A percentile compares a stretch with the other conserved stretches of the same genome.
phyloP scores from a whole-genome alignment of 2,329 filamentous ascomycete genomes.

The Elsinoe necatrix region DNA sequence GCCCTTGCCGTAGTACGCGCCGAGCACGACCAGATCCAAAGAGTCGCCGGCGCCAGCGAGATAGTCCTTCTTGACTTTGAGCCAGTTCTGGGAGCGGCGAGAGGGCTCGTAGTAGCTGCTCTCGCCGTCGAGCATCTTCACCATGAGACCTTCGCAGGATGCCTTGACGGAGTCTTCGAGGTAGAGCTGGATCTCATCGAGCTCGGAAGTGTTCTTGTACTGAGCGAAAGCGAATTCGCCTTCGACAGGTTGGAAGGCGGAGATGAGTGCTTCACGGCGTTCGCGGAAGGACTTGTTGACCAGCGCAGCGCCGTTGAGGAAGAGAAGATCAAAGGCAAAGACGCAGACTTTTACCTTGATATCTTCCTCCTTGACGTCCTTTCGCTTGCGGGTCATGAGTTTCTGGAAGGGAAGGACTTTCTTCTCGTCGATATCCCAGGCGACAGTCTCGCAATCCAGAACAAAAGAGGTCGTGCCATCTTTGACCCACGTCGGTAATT shows the following conservation, averaged over 20 bases:
- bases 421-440: slow-evolving; percentile 90
- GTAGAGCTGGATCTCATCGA: slow-evolving; percentile 88
- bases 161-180: slow-evolving; percentile 93
- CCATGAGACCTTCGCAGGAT: slow-evolving; percentile 95
- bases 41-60: slow-evolving; percentile 89
- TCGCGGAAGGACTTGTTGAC: slow-evolving; percentile 83
- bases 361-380: slow-evolving; percentile 91
- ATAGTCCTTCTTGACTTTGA: slow-evolving; percentile 98
- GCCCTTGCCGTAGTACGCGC: slow-evolving; percentile 87
- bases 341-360: slow-evolving; percentile 96
- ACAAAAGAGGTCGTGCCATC: slow-evolving; percentile 88
- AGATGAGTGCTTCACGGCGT: slow-evolving; percentile 64
- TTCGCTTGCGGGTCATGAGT: slow-evolving; percentile 94
- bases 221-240: slow-evolving; percentile 90
- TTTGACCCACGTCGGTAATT: slow-evolving; percentile 84
- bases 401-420: slow-evolving; percentile 96
- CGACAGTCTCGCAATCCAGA: slow-evolving; percentile 95
- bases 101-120: slow-evolving; percentile 95
- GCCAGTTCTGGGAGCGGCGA: slow-evolving; percentile 94
- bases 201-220: slow-evolving; percentile 73
- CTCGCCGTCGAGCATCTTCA: slow-evolving; percentile 93
- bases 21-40: slow-evolving; percentile 89
- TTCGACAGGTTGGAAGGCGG: slow-evolving; percentile 67
- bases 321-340: slow-evolving; percentile 91
- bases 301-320: slow-evolving; percentile 79